These are phyloP conservation scores for Podaxis mareebaensis DNA, from an alignment of 768 basidiomycete genomes.

Conservation along the genomic window DNA sequence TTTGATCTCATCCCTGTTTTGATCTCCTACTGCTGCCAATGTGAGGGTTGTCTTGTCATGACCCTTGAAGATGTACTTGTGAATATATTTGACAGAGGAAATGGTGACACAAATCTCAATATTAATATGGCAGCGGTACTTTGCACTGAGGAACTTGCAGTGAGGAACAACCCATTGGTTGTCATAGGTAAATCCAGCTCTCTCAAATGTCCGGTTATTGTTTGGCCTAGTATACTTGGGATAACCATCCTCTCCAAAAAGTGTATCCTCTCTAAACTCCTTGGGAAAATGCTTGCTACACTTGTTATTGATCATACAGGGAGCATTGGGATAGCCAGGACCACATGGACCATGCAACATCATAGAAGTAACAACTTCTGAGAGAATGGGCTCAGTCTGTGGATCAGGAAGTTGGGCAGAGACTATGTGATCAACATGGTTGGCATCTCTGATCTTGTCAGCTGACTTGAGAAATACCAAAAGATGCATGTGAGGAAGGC, in stretches of 20 bases:
- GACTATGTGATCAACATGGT: conserved; percentile 40
- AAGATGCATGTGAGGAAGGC: conserved; percentile 54
- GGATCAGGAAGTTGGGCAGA: conserved; percentile 45
- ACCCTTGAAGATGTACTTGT: conserved; percentile 55
- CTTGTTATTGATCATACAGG: conserved; percentile 41
- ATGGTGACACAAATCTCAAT: conserved; percentile 42
- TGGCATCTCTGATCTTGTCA: conserved; percentile 33
- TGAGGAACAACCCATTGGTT: conserved; percentile 48
- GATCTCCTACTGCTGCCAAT: conserved; percentile 23
- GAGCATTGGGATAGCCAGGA: conserved; percentile 27
- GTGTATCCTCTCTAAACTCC: conserved; percentile 32
- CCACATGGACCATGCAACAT: conserved; percentile 57
- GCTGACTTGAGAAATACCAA: conserved; percentile 40
- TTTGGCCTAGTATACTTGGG: conserved; percentile 35
- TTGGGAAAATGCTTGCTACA: conserved; percentile 49
- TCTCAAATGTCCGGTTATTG: conserved; percentile 29
- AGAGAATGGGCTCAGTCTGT: conserved; percentile 36
- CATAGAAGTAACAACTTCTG: conserved; percentile 35
- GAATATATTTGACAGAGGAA: conserved; percentile 43
- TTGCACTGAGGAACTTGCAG: conserved; percentile 31
- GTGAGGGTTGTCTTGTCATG: conserved; percentile 38
- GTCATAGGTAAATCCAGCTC: conserved; percentile 20
- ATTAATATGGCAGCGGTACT: conserved; percentile 52
- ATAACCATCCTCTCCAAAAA: conserved; percentile 40
- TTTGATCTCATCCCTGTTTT: conserved; percentile 38